Evolutionary conservation across 805 yeast species (phyloP).

Genomic region (Yarrowia sp.): DNA sequence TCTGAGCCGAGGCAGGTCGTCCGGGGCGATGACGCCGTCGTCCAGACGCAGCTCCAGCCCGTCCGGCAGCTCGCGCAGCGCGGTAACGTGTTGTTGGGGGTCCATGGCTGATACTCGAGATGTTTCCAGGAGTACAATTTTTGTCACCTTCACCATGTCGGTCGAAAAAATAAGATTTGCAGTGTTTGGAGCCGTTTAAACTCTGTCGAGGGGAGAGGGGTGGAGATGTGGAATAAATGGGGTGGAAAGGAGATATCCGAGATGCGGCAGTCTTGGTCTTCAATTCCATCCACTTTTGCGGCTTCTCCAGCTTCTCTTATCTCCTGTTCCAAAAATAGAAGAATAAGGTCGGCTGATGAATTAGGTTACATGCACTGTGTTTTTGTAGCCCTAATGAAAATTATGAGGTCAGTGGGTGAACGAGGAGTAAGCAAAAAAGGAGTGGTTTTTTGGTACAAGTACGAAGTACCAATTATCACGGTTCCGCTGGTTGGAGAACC

Average conservation of each 20-base stretch:
- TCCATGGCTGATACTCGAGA: slow-evolving; percentile 6
- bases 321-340: slow-evolving; percentile 9
- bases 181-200: slow-evolving; percentile 17
- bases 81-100: slow-evolving; percentile 6
- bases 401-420: too few relatives aligned
- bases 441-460: too few relatives aligned
- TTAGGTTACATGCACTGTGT: slow-evolving; percentile 5
- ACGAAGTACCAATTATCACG: too few relatives aligned
- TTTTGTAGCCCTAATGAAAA: neutral
- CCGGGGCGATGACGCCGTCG: slow-evolving; percentile 18
- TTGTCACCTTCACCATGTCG: slow-evolving; percentile 1
- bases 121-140: neutral
- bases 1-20: neutral
- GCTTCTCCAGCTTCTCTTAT: too few relatives aligned
- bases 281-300: too few relatives aligned
- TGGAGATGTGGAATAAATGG: neutral
- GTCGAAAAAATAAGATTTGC: neutral
- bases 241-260: too few relatives aligned
- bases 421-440: too few relatives aligned
- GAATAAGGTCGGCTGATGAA: slow-evolving; percentile 4
- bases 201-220: slow-evolving; percentile 4
- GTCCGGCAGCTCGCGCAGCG: slow-evolving; percentile 13
- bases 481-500: too few relatives aligned
- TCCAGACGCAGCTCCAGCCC: slow-evolving; percentile 16
- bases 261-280: too few relatives aligned